These are phyloP conservation scores for Bocquillonia castaneifolia DNA, from an alignment of 441 rosid species.

Conservation along the genomic window DNA sequence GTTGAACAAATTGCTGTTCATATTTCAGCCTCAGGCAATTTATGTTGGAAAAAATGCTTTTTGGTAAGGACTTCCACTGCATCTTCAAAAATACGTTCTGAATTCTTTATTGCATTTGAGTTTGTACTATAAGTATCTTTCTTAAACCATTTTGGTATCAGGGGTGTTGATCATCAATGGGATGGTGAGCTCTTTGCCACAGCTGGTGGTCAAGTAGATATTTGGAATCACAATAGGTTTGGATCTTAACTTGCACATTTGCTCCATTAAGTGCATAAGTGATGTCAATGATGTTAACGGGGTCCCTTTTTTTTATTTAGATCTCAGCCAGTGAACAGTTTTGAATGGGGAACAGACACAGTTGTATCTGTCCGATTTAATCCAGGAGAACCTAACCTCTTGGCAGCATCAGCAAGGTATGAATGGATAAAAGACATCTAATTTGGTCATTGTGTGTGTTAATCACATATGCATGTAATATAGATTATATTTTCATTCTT, in stretches of 20 bases:
- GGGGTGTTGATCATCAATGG: constrained; percentile 97
- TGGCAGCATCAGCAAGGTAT: constrained; percentile 81
- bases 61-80: constrained; percentile 39
- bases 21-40: constrained; percentile 59
- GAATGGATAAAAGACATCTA: constrained; percentile 9
- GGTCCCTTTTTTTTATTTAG: constrained; percentile 32
- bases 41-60: constrained; percentile 80
- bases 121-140: neutral
- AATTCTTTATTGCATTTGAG: neutral
- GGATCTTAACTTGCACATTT: constrained; percentile 12
- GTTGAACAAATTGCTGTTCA: constrained; percentile 21
- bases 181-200: constrained; percentile 88
- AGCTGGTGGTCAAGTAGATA: constrained; percentile 89
- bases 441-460: neutral
- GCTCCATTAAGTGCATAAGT: neutral
- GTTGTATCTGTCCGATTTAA: constrained; percentile 81
- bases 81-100: constrained; percentile 18
- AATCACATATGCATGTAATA: neutral
- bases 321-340: constrained; percentile 80
- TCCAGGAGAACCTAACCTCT: constrained; percentile 83
- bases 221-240: constrained; percentile 95
- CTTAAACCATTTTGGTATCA: constrained; percentile 21
- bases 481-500: neutral
- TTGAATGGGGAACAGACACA: constrained; percentile 84
- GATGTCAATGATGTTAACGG: constrained; percentile 13